Base-by-base conservation (phyloP, 192 early-diverging fungal species). In the Gamsiella multidivaricata region DNA sequence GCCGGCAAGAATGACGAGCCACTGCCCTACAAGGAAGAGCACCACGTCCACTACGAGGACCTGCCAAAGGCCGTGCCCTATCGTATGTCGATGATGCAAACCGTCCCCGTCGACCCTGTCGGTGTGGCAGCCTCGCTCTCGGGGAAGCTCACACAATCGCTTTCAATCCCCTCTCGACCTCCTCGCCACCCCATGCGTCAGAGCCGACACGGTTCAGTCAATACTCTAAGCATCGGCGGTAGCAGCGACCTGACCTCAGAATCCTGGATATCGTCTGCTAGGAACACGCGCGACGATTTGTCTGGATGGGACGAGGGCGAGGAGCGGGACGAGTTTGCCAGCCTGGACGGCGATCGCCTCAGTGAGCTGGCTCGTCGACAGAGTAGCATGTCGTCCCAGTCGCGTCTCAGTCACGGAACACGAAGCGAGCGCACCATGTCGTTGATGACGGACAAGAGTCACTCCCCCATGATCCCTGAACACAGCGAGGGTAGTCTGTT, bases 21-120 rank as follows among this genome's bases (percentile, higher is more conserved):
- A 9, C 17, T 37, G 0, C 47, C 14, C 2, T 45, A 37, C 45
- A 42, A 66, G 33, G 64, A 61, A 34, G 74, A 78, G 25, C 74
- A 78, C 2, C 74, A 78, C 25, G 54, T 78, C n/a, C 65, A 56
- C 25, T 78, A 69, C 39, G 74, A 78, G 49, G 74, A 78, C 9
- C 53, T 78, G 0, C 74, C 74, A 6, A 51, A 39, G 34, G 74
- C 74, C 0, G 65, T 78, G 5, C 26, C 65, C 1, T 78, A 78
- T 32, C 65, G 66, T 1, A 78, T 78, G 74, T 78, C 74, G 22
- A 78, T 78, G 46, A 78, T 78, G 74, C 68, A 59, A 5, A 78
- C 74, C 6, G 65, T 78, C 10, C 60, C 74, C 3, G 66, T 78
- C 1, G 74, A 78, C 34, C 55, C 70, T 26, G 55, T 63, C 14